Base-by-base conservation (phyloP, 129 eudicot genomes). In the Heracleum sosnowskyi region DNA sequence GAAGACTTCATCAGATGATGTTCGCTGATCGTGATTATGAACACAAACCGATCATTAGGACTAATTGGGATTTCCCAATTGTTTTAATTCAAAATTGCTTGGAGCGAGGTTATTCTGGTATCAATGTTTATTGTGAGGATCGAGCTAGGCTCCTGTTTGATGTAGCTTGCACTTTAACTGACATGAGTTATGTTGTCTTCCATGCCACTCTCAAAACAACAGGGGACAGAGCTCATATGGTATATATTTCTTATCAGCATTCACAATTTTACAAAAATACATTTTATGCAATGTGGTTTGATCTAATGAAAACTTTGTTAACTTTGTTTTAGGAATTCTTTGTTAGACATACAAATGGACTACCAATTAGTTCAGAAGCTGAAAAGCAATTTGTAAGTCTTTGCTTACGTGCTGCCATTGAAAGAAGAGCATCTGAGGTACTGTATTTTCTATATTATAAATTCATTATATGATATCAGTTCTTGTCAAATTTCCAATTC, bases 391-490 rank as follows among this genome's bases (percentile, higher is more conserved):
- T 96, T 0, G 88, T 94, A 84, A 85, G 85, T 70, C 96, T 81
- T 4, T 94, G 98, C 55, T 46, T 94, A 45, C 85, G 81, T 74
- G 96, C 98, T 26, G 86, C 96, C 5, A 90, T 94, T 5, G 82
- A 94, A 75, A 89, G 98, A 82, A 88, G 98, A 79, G 92, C 96
- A 80, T 89, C 97, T 11, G 84, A 88, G 93, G 98, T 94, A 86
- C 46, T 31, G 18, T 7, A 20, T 36, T 24, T 29, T 17, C 46
- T 34, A 35, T n/a, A 16, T 77, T 76, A 46, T 51, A 46, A 11
- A 29, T 1, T 35, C 16, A 12, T 35, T 63, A 29, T 12, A 64
- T 64, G 36, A 29, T 66, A 28, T 13, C 6, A 26, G 72, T 66
- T 7, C 8, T 28, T 13, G 11, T 66, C 24, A 66, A 13, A 66